These are phyloP conservation scores for Phellopilus nigrolimitatus DNA, from an alignment of 1,284 basidiomycete species.

Conservation along the genomic window DNA sequence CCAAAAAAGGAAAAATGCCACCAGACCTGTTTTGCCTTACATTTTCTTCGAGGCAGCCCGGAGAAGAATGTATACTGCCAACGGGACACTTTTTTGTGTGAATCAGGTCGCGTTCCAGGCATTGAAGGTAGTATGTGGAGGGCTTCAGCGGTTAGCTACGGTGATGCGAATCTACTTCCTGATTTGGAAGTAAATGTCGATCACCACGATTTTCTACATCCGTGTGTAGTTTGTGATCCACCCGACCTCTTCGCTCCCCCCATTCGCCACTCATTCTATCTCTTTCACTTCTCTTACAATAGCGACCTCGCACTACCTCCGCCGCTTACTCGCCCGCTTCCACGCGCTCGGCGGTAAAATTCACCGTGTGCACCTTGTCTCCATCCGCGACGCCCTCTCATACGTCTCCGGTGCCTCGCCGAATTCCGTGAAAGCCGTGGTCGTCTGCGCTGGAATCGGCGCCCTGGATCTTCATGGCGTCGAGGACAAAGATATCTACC, in stretches of 20 bases:
- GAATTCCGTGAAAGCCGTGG: neutral
- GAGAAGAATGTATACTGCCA: too few species aligned
- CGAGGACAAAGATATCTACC: neutral
- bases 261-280: slow-evolving; percentile 5
- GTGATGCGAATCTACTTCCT: too few species aligned
- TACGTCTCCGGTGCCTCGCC: slow-evolving; percentile 3
- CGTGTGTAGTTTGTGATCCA: slow-evolving; percentile 1
- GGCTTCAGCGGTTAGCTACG: too few species aligned
- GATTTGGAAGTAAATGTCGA: too few species aligned
- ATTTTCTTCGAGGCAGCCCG: too few species aligned
- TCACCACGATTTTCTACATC: too few species aligned
- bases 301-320: slow-evolving; percentile 8
- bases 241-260: slow-evolving; percentile 1
- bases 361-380: slow-evolving; percentile 4
- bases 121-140: too few species aligned
- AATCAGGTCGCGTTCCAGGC: too few species aligned
- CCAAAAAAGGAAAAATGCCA: too few species aligned
- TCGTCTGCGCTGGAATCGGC: slow-evolving; percentile 8
- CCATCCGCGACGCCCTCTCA: slow-evolving; percentile 3
- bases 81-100: too few species aligned
- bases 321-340: slow-evolving; percentile 4
- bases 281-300: slow-evolving; percentile 11
- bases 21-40: too few species aligned
- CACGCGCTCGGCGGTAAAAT: slow-evolving; percentile 2
- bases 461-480: slow-evolving; percentile 3